phyloP scores from a whole-genome alignment of 2,329 filamentous ascomycete species.

The Exophiala sp. region DNA sequence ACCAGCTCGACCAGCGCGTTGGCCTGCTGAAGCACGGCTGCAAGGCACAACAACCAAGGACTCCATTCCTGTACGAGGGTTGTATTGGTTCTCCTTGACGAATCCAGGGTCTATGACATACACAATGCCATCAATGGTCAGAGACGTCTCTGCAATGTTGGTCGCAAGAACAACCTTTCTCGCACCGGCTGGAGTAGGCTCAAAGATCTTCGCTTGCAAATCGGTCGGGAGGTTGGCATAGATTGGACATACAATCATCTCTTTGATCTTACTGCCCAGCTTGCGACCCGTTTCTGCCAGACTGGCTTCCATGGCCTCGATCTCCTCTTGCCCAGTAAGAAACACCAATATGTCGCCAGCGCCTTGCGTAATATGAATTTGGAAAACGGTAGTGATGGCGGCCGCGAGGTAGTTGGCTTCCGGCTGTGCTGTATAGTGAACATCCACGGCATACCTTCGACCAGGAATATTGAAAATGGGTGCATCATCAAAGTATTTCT shows the following conservation, averaged over 20 bases:
- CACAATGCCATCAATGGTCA: constrained; percentile 94
- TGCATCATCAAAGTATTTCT: constrained; percentile 83
- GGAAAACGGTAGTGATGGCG: constrained; percentile 88
- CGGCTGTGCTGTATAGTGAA: constrained; percentile 84
- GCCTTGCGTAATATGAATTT: constrained; percentile 85
- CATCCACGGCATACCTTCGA: constrained; percentile 81
- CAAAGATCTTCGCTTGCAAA: constrained; percentile 88
- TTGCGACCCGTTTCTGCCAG: constrained; percentile 83
- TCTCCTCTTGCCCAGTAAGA: constrained; percentile 93
- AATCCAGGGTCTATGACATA: constrained; percentile 96
- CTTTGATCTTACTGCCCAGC: constrained; percentile 76
- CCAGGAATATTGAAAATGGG: constrained; percentile 96
- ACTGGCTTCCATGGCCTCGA: constrained; percentile 80
- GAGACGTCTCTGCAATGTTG: constrained; percentile 92
- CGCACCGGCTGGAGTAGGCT: constrained; percentile 78
- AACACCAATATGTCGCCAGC: constrained; percentile 91
- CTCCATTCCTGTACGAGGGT: constrained; percentile 87
- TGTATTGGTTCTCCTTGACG: constrained; percentile 93
- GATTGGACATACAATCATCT: constrained; percentile 87
- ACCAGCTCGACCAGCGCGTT: constrained; percentile 86
- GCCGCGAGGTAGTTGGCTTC: constrained; percentile 93
- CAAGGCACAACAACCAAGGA: constrained; percentile 87
- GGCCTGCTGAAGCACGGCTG: constrained; percentile 86
- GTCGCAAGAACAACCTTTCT: constrained; percentile 92
- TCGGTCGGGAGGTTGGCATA: constrained; percentile 92